A percentile compares a stretch with the other conserved stretches of the same genome.
These are phyloP conservation scores for Gossypium herbaceum DNA, from an alignment of 345 rosid genomes.

Conservation along the genomic window DNA sequence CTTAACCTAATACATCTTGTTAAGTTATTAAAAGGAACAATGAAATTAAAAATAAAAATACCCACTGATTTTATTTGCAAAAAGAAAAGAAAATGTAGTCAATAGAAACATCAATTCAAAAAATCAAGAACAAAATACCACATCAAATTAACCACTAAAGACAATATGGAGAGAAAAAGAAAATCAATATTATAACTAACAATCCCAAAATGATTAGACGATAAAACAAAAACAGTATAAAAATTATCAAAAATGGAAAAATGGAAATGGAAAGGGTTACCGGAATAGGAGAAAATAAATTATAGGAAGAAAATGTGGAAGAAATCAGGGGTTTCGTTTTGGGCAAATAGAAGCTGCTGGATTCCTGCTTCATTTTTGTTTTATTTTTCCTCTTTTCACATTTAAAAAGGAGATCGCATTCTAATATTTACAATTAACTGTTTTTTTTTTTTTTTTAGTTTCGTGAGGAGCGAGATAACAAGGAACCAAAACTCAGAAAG, in stretches of 20 bases:
- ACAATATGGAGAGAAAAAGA: neutral
- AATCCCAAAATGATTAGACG: neutral
- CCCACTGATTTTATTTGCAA: neutral
- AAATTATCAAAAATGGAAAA: neutral
- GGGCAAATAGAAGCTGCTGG: neutral
- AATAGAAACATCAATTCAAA: neutral
- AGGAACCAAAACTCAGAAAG: too few species aligned
- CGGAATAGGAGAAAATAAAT: neutral
- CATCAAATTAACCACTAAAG: neutral
- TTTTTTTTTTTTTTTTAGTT: too few species aligned
- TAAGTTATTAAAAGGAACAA: neutral
- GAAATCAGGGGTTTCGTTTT: neutral
- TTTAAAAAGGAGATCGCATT: too few species aligned
- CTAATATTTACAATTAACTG: too few species aligned
- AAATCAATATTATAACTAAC: neutral
- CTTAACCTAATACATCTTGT: neutral
- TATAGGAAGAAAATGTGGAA: neutral
- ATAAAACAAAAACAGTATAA: neutral
- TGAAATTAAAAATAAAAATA: neutral
- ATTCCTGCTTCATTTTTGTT: neutral
- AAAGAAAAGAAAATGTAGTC: neutral
- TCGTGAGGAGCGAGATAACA: too few species aligned
- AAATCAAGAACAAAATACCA: neutral
- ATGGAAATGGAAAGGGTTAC: neutral
- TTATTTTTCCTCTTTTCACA: neutral